Evolutionary conservation across 768 basidiomycete genomes (phyloP), one percentile per base, ranked within the genome.

Genomic region (Auricularia auricula-judae): DNA sequence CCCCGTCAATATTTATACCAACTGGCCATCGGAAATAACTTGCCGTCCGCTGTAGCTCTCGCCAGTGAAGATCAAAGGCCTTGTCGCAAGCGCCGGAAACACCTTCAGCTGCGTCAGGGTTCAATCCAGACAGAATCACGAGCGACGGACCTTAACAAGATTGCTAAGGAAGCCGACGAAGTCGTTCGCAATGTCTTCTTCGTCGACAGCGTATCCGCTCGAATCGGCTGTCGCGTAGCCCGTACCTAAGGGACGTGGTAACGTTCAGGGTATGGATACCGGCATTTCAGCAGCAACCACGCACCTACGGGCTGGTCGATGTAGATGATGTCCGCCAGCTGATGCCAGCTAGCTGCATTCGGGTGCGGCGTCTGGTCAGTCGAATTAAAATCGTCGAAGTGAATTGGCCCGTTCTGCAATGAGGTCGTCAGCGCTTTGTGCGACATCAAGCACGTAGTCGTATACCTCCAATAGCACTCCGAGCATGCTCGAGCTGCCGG

Each of bases 161-260:
- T 90, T 90, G 35, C 72, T 74, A 58, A 91, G 72, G 72, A 90
- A 90, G 18, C 85, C 86, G 76, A 90, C 77, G 56, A 80, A 81
- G 65, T 81, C 79, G 21, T 70, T 67, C 2, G 80, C 88, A 78
- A 88, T 80, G 71, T 88, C 84, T 63, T 88, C 84, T 71, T 88
- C 87, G 63, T 84, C 80, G 42, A 51, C 47, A 18, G 47, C 47
- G 21, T 51, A 51, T 51, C 47, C 47, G 47, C 5, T 21, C 14
- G 47, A 51, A 21, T 51, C 47, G 18, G 47, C 47, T 18, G 47
- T 51, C 14, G 47, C 47, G 21, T 18, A 51, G 5, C 47, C 47
- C 47, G 47, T 51, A 51, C 47, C 47, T 51, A 51, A 18, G 47
- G 4, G 18, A 42, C 39, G 39, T 7, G 39, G 7, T 42, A 51